Conservation (phyloP, 1,139 yeast species). For the Blastobotrys illinoisensis region DNA sequence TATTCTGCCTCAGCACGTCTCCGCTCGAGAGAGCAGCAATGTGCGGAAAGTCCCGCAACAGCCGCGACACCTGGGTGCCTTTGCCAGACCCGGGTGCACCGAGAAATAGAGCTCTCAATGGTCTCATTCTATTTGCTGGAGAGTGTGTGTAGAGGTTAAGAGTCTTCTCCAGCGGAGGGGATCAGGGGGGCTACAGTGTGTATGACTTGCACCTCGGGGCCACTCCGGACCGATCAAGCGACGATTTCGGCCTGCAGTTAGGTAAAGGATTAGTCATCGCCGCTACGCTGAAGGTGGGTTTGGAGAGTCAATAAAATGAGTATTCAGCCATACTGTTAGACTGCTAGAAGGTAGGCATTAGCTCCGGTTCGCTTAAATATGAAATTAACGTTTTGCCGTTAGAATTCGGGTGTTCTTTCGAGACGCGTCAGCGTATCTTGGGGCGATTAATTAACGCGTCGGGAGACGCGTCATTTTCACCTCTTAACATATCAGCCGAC, state of each 20-base stretch:
- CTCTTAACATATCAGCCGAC: neutral
- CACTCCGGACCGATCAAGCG: neutral
- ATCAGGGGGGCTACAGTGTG: neutral
- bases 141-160: neutral
- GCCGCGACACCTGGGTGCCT: conserved; percentile 75
- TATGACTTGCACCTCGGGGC: neutral
- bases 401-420: neutral
- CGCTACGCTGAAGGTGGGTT: too few species aligned
- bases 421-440: neutral
- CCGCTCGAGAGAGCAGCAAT: conserved; percentile 69
- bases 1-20: conserved; percentile 68
- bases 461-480: conserved; percentile 2
- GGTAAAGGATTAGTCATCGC: neutral
- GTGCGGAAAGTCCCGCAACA: conserved; percentile 49
- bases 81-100: conserved; percentile 97
- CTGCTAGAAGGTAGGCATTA: too few species aligned
- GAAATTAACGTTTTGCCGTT: neutral
- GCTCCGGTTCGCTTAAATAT: too few species aligned
- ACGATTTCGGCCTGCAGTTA: neutral
- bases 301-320: too few species aligned
- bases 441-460: conserved; percentile 1
- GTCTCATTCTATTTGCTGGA: conserved; percentile 25
- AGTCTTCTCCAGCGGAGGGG: neutral
- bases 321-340: too few species aligned
- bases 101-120: conserved; percentile 62